Conservation (phyloP, 2,329 filamentous ascomycete species). For the Annulohypoxylon truncatum region DNA sequence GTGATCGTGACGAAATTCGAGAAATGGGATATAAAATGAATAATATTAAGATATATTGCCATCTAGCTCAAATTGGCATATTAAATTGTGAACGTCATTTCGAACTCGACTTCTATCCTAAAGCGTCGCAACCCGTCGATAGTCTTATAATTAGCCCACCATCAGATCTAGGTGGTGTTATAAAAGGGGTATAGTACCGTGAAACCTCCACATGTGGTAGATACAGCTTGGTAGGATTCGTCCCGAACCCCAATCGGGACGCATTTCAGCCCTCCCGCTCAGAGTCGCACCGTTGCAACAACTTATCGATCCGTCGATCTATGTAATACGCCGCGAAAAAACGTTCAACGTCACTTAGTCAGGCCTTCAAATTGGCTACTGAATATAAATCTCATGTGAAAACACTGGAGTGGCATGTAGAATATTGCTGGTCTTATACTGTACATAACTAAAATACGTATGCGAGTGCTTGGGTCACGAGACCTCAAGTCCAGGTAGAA, state of each 20-base stretch:
- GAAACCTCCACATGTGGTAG: not conserved
- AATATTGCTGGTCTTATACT: not conserved
- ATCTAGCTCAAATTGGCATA: not conserved
- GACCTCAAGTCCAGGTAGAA: not conserved
- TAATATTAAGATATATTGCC: not conserved
- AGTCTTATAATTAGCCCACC: constrained; percentile 21
- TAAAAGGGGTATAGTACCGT: constrained; percentile 22
- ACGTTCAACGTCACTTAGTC: constrained; percentile 16
- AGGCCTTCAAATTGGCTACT: not conserved
- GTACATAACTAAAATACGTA: not conserved
- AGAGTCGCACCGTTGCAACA: constrained; percentile 13
- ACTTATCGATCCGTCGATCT: not conserved
- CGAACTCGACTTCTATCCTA: not conserved
- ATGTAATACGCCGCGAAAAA: not conserved
- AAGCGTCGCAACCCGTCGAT: not conserved
- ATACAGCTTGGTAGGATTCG: constrained; percentile 6
- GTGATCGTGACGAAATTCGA: not conserved
- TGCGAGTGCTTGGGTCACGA: not conserved
- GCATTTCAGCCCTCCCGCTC: constrained; percentile 17
- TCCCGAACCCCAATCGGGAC: constrained; percentile 22
- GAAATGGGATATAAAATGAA: not conserved
- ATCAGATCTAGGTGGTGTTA: constrained; percentile 19
- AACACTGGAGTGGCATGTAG: not conserved
- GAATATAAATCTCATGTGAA: not conserved
- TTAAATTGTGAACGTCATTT: not conserved